Percentiles rank a stretch among this genome's conserved stretches.
Conservation (phyloP, 2,329 filamentous ascomycete genomes). For the Pseudopithomyces maydicus region DNA sequence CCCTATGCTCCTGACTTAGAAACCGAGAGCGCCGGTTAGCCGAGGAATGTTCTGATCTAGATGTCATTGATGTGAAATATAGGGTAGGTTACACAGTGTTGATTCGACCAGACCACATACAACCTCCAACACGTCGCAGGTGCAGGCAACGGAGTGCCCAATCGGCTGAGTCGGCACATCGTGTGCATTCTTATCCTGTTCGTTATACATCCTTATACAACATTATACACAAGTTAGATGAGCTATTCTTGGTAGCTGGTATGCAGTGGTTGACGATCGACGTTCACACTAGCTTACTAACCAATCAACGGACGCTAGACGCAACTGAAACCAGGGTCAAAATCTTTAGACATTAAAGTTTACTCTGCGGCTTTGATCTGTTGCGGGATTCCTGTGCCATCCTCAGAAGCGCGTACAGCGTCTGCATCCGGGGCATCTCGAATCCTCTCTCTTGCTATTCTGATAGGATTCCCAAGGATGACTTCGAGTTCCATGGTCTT, state of each 20-base stretch:
- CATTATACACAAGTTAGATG: too few species aligned
- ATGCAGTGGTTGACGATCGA: too few species aligned
- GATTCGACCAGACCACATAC: too few species aligned
- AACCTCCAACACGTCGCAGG: too few species aligned
- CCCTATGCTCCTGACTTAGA: not conserved
- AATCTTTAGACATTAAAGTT: slow-evolving; percentile 16
- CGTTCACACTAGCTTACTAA: too few species aligned
- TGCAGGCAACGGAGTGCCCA: too few species aligned
- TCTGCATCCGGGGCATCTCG: slow-evolving; percentile 70
- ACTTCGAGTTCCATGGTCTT: slow-evolving; percentile 73
- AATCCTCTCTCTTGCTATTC: slow-evolving; percentile 68
- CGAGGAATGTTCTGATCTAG: not conserved
- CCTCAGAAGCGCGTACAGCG: slow-evolving; percentile 67
- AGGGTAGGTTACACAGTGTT: not conserved
- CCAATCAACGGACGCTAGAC: too few species aligned
- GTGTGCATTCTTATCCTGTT: too few species aligned
- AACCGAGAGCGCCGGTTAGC: not conserved
- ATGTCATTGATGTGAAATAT: not conserved
- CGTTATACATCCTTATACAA: too few species aligned
- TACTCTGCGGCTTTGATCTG: slow-evolving; percentile 28
- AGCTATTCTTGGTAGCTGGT: too few species aligned
- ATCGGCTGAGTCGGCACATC: too few species aligned
- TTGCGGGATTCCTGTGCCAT: slow-evolving; percentile 64
- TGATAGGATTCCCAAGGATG: slow-evolving; percentile 72
- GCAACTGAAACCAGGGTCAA: too few species aligned